Evolutionary conservation across 805 yeast genomes (phyloP), one percentile per base, ranked within the genome.

Genomic region (Cyberlindnera lachancei): DNA sequence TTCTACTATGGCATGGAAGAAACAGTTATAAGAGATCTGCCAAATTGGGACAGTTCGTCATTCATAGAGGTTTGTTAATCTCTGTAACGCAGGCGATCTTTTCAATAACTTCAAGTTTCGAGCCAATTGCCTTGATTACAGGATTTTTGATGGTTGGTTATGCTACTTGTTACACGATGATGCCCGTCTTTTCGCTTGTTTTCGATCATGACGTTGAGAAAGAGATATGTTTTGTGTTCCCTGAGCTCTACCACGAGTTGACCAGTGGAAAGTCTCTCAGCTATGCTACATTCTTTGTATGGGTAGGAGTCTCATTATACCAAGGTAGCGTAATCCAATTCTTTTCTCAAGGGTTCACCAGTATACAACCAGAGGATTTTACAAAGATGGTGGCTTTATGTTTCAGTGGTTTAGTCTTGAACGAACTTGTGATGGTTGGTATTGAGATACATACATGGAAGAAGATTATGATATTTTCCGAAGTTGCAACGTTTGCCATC

Each of bases 111-210:
- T 85, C 96, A 0, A 60, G 71, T 4, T 92, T 86, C 54, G 97
- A 88, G 56, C 99, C 99, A 2, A 64, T 92, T 40, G 97, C 97
- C 0, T 64, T 92, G 33, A 86, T 83, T 53, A 90, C 92, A 55
- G 99, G 99, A 3, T 90, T 94, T 80, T 66, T 92, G 29, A 87
- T 92, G 96, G 98, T 92, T 27, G 99, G 98, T 2, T 92, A 92
- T 58, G 94, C 97, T 3, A 92, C 99, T 0, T 70, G 86, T 33
- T 92, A 92, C 58, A 92, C 99, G 0, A 92, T 92, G 99, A 87
- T 90, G 35, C 99, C 99, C 0, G 97, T 92, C 2, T 92, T 92
- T 49, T 84, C 96, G 0, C 61, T 92, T 44, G 95, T 94, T 0
- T 68, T 86, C 29, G 97, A 92, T 54, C 75, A 79, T 34, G 99